Conservation (phyloP, 352 stramenopile genomes). For the Phytopythium cucurbitacearum region DNA sequence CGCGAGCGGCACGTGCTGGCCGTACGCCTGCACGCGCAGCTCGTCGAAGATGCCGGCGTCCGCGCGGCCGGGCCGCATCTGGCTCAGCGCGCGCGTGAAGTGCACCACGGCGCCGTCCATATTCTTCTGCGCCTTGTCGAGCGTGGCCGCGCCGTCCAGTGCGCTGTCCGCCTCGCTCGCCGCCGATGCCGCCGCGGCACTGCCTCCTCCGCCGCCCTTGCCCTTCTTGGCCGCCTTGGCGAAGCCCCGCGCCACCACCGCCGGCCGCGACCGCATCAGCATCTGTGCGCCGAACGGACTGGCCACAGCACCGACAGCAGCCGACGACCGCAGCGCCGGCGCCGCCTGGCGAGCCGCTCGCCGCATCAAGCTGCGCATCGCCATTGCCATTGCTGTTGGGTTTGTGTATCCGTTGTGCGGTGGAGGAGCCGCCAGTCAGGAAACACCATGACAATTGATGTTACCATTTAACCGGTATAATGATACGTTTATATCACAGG, state of each 20-base stretch:
- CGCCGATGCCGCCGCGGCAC: conserved; percentile 4
- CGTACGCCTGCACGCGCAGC: conserved; percentile 77
- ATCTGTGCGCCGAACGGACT: conserved; percentile 6
- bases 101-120: conserved; percentile 76
- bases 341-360: conserved; percentile 16
- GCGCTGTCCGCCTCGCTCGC: conserved; percentile 11
- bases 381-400: conserved; percentile 16
- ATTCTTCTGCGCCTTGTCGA: conserved; percentile 72
- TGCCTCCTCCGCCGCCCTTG: conserved; percentile 18
- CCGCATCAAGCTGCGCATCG: conserved; percentile 18
- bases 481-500: too few relatives aligned
- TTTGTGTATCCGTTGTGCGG: too few relatives aligned
- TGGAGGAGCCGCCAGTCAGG: too few relatives aligned
- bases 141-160: conserved; percentile 25
- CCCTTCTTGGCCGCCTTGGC: conserved; percentile 64
- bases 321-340: conserved; percentile 6
- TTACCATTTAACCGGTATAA: too few relatives aligned
- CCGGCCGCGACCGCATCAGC: neutral
- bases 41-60: conserved; percentile 83
- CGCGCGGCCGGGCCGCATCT: conserved; percentile 77
- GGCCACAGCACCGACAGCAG: conserved; percentile 3
- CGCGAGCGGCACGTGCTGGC: conserved; percentile 66
- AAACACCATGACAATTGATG: too few relatives aligned
- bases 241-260: conserved; percentile 31
- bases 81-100: conserved; percentile 63